Conservation (phyloP, 495 filamentous ascomycete species). For the Apodospora peruviana region DNA sequence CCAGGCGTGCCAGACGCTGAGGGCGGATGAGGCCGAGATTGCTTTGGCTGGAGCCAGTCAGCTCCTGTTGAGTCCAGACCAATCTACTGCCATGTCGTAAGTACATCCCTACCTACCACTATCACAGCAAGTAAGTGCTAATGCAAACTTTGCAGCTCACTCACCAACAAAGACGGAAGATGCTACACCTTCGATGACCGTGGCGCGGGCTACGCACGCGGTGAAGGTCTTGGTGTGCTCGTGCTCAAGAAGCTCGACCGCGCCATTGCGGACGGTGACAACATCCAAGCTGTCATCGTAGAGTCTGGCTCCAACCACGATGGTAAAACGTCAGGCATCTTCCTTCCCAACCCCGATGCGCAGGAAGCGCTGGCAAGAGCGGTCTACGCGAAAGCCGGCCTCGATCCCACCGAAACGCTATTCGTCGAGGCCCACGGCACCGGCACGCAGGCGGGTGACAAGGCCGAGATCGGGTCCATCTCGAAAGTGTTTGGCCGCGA, state of each 20-base stretch:
- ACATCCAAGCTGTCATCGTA: conserved; percentile 54
- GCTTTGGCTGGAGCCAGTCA: conserved; percentile 47
- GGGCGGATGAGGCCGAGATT: conserved; percentile 21
- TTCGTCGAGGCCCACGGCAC: conserved; percentile 42
- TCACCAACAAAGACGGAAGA: conserved; percentile 26
- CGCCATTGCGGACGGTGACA: conserved; percentile 41
- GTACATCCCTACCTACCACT: conserved; percentile 16
- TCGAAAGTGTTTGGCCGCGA: conserved; percentile 24
- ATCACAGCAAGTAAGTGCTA: neutral
- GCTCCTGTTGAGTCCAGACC: conserved; percentile 43
- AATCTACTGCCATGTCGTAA: conserved; percentile 21
- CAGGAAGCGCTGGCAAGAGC: conserved; percentile 46
- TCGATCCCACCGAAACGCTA: conserved; percentile 34
- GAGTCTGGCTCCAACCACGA: conserved; percentile 48
- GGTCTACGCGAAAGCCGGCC: conserved; percentile 37
- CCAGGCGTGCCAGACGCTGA: conserved; percentile 42
- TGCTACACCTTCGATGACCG: conserved; percentile 53
- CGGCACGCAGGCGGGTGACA: conserved; percentile 2
- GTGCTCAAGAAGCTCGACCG: conserved; percentile 48
- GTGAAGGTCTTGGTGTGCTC: conserved; percentile 51
- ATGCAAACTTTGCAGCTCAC: conserved; percentile 9
- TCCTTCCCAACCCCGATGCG: conserved; percentile 40
- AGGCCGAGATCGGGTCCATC: conserved; percentile 33
- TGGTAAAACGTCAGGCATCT: conserved; percentile 44
- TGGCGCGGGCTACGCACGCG: conserved; percentile 58